Conservation (phyloP, 306 rosid genomes). For the Delonix regia region DNA sequence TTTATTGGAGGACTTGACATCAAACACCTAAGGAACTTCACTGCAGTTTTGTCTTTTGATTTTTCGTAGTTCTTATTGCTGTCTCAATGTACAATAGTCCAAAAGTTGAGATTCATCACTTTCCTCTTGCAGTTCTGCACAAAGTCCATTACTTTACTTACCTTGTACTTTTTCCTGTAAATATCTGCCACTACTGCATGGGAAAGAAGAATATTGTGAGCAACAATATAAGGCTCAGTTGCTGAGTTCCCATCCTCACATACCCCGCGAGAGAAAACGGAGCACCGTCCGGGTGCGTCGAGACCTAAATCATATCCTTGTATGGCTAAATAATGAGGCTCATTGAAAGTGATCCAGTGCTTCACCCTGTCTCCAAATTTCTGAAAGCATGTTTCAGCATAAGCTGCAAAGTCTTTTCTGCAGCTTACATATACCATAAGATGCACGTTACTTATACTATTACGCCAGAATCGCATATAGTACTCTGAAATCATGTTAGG, state of each 20-base stretch:
- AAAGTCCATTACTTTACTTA: conserved; percentile 19
- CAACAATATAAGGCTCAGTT: conserved; percentile 90
- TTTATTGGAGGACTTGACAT: too few relatives aligned
- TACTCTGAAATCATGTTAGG: neutral
- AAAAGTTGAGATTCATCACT: neutral
- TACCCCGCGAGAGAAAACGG: conserved; percentile 51
- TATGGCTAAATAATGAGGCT: conserved; percentile 73
- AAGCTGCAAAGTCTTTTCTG: conserved; percentile 76
- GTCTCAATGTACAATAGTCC: neutral
- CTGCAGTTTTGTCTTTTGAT: too few relatives aligned
- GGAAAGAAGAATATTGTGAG: conserved; percentile 72
- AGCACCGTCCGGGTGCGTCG: conserved; percentile 89
- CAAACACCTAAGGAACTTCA: too few relatives aligned
- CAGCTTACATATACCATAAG: neutral
- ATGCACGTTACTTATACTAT: neutral
- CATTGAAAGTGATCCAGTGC: conserved; percentile 94
- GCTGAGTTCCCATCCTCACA: conserved; percentile 81
- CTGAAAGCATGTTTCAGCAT: conserved; percentile 83
- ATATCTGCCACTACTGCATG: conserved; percentile 68
- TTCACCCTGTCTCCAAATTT: conserved; percentile 95
- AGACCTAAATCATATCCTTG: conserved; percentile 87
- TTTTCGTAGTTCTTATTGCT: too few relatives aligned
- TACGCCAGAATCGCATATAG: neutral
- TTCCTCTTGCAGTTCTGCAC: neutral
- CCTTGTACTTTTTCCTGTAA: conserved; percentile 76